Conservation (phyloP, 768 basidiomycete species). For the Stropharia rugosoannulata region DNA sequence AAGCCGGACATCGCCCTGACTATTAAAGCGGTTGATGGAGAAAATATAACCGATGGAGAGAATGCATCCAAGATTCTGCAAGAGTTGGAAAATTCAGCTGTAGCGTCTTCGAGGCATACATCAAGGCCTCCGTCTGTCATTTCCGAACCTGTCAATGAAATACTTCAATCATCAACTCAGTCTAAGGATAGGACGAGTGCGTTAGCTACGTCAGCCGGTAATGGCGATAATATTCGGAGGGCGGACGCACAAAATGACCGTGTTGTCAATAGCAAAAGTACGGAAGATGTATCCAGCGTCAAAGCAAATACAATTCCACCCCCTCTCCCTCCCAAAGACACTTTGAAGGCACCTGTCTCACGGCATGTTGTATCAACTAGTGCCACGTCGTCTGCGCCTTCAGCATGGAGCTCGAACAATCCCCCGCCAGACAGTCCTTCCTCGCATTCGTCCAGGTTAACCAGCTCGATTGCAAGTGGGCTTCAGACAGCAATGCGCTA, state of each 20-base stretch:
- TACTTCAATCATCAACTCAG: not conserved
- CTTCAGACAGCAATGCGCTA: slow-evolving; percentile 60
- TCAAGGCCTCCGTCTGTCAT: slow-evolving; percentile 27
- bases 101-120: slow-evolving; percentile 14
- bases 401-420: not conserved
- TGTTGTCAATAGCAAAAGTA: not conserved
- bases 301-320: slow-evolving; percentile 19
- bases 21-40: slow-evolving; percentile 49
- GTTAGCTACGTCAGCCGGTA: slow-evolving; percentile 39
- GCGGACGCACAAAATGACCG: slow-evolving; percentile 29
- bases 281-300: not conserved
- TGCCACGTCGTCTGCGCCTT: not conserved
- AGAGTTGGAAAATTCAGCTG: slow-evolving; percentile 34
- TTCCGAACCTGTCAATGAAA: slow-evolving; percentile 7
- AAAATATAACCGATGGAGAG: slow-evolving; percentile 34
- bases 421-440: slow-evolving; percentile 11
- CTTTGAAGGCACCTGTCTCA: slow-evolving; percentile 12
- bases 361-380: not conserved
- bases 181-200: slow-evolving; percentile 21
- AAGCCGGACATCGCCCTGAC: slow-evolving; percentile 54
- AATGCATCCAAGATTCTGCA: slow-evolving; percentile 31
- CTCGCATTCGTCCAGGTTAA: slow-evolving; percentile 40
- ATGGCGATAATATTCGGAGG: slow-evolving; percentile 34
- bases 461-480: slow-evolving; percentile 47
- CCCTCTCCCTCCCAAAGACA: slow-evolving; percentile 26